Base-by-base conservation (phyloP, 768 basidiomycete genomes). In the Lepiota brunneoincarnata region DNA sequence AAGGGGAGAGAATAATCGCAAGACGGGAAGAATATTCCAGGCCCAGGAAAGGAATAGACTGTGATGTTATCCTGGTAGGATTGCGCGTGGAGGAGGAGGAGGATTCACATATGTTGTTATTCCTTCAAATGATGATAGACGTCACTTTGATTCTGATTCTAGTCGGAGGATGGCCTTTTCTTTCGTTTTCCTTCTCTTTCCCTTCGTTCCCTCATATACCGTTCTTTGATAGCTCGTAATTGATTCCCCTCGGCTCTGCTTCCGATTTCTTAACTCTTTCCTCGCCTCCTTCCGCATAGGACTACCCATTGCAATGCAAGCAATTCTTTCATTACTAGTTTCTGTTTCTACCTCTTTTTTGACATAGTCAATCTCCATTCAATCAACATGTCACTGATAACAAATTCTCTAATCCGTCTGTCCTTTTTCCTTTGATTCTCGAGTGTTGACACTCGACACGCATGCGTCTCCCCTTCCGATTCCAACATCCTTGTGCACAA, bases 141-240 rank as follows among this genome's bases (percentile, higher is more conserved):
- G 44, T 35, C 50, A 10, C 20, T 39, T 39, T 21, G 28, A 31
- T 37, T 37, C 6, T 34, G 31, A 34, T 34, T 24, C 20, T 49
- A 42, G 40, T 10, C 35, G 24, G 18, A 44, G 26, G 49, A 49
- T 24, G 37, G 21, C 26, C 40, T 26, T 39, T 35, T n/a, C n/a
- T n/a, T n/a, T n/a, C n/a, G n/a, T n/a, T n/a, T 9, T 39, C 38
- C 26, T 10, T 49, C 38, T 34, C 49, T 38, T 24, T 23, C 41
- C 46, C 35, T 40, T 50, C 43, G 17, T 51, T 17, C 48, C 26
- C 37, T 17, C 44, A 46, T 53, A 31, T 31, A 31, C 31, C 31
- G 11, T 31, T 31, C 38, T 46, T 45, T 39, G 58, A 55, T 58
- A 57, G 17, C 58, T 42, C 28, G 39, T 55, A 49, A 48, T 59